A percentile compares a stretch with the other conserved stretches of the same genome.
Evolutionary conservation across 140 eudicot genomes (phyloP).

Genomic region (Flaveria floridana): DNA sequence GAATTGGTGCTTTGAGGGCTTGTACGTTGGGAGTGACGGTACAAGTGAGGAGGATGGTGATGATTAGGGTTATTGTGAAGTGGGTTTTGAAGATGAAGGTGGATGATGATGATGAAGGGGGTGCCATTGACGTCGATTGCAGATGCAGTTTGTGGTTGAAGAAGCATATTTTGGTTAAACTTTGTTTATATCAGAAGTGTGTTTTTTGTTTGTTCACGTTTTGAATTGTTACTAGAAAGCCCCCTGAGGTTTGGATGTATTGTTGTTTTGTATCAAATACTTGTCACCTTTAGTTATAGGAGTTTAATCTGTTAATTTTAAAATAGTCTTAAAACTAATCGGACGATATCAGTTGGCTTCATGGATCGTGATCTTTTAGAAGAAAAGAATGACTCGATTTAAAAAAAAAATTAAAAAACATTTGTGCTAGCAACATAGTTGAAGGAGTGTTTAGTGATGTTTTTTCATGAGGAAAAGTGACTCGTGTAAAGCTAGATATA

Average conservation of each 20-base stretch:
- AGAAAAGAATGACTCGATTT: too few species aligned
- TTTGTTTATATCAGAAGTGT: constrained; percentile 1
- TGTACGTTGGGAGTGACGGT: constrained; percentile 16
- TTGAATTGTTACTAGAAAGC: neutral
- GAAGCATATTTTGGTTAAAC: neutral
- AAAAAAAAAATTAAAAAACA: too few species aligned
- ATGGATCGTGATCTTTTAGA: too few species aligned
- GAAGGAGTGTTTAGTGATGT: too few species aligned
- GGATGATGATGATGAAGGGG: constrained; percentile 19
- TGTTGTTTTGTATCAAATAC: neutral
- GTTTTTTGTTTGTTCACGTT: constrained; percentile 4
- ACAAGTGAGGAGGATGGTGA: neutral
- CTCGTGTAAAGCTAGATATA: too few species aligned
- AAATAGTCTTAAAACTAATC: too few species aligned
- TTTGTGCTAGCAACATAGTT: too few species aligned
- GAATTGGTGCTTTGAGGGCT: constrained; percentile 55
- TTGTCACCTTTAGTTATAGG: too few species aligned
- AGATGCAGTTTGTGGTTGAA: constrained; percentile 27
- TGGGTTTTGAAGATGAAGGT: constrained; percentile 20
- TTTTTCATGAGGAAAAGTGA: too few species aligned
- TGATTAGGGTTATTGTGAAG: constrained; percentile 5
- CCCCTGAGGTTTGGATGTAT: constrained; percentile 21
- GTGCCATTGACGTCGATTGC: constrained; percentile 38
- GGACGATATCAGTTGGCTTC: too few species aligned
- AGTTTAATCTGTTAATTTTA: too few species aligned